phyloP scores from a whole-genome alignment of 179 eudicot species.

The Carnegiea gigantea region DNA sequence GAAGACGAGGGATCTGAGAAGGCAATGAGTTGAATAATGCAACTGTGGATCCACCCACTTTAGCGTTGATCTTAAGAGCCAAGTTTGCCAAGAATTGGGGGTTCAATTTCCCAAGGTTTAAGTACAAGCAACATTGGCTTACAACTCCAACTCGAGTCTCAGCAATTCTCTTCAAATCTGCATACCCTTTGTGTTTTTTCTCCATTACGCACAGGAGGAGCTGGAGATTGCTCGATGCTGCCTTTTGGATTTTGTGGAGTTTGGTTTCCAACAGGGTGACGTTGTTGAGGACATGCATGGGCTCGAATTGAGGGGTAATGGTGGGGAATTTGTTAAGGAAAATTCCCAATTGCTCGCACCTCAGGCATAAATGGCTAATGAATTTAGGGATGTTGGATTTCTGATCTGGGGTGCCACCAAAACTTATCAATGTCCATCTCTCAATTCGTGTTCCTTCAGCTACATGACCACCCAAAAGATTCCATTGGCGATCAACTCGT shows the following conservation, averaged over 20 bases:
- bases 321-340: conserved; percentile 56
- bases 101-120: conserved; percentile 58
- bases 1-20: conserved; percentile 71
- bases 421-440: conserved; percentile 85
- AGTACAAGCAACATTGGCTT: conserved; percentile 87
- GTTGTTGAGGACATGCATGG: conserved; percentile 75
- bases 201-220: conserved; percentile 87
- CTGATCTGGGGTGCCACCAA: conserved; percentile 71
- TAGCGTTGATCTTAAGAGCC: conserved; percentile 95
- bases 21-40: conserved; percentile 71
- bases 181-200: conserved; percentile 92
- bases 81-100: conserved; percentile 81
- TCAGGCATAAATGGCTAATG: conserved; percentile 60
- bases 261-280: conserved; percentile 60
- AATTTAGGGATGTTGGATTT: conserved; percentile 61
- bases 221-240: conserved; percentile 61
- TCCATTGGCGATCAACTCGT: conserved; percentile 84
- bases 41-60: conserved; percentile 91
- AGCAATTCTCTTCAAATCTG: conserved; percentile 81
- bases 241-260: conserved; percentile 53
- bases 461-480: conserved; percentile 82
- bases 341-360: conserved; percentile 84
- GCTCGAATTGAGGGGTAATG: conserved; percentile 66
- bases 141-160: conserved; percentile 82
- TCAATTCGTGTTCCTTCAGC: conserved; percentile 74